phyloP scores from a whole-genome alignment of 2,329 filamentous ascomycete species.

The Talaromyces rugulosus region DNA sequence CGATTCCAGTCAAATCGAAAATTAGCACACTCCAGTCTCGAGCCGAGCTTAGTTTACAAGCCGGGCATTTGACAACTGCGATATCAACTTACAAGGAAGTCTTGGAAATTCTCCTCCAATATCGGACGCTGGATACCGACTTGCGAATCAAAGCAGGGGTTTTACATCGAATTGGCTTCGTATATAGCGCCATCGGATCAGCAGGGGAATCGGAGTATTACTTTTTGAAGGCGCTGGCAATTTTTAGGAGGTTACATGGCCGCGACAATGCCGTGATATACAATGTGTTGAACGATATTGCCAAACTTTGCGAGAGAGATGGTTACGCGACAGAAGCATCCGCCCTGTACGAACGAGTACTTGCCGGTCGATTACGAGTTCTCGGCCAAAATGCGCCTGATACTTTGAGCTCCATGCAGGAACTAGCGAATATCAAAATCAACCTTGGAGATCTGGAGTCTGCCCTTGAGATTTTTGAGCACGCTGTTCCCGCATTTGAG shows the following conservation, averaged over 20 bases:
- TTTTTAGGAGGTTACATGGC: slow-evolving; percentile 24
- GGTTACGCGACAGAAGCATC: slow-evolving; percentile 28
- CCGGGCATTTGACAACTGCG: slow-evolving; percentile 20
- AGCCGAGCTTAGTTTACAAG: slow-evolving; percentile 21
- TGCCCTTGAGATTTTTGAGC: slow-evolving; percentile 24
- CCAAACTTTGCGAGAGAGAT: slow-evolving; percentile 24
- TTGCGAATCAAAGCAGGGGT: slow-evolving; percentile 21
- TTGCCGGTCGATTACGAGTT: slow-evolving; percentile 25
- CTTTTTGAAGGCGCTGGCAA: slow-evolving; percentile 23
- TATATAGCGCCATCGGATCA: slow-evolving; percentile 22
- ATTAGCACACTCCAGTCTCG: slow-evolving; percentile 16
- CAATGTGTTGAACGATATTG: slow-evolving; percentile 24
- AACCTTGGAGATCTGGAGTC: slow-evolving; percentile 24
- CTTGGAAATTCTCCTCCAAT: slow-evolving; percentile 19
- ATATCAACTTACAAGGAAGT: slow-evolving; percentile 23
- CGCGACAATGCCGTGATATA: slow-evolving; percentile 27
- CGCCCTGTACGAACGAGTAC: slow-evolving; percentile 27
- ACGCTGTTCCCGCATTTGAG: slow-evolving; percentile 26
- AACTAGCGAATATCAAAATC: slow-evolving; percentile 25
- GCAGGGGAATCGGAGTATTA: slow-evolving; percentile 25
- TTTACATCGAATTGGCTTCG: slow-evolving; percentile 23
- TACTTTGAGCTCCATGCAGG: slow-evolving; percentile 28
- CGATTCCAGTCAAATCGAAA: slow-evolving; percentile 19
- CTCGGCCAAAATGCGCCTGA: slow-evolving; percentile 27
- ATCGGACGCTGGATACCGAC: slow-evolving; percentile 22